Conservation (phyloP, 1,139 yeast species). For the Candida mesenterica region DNA sequence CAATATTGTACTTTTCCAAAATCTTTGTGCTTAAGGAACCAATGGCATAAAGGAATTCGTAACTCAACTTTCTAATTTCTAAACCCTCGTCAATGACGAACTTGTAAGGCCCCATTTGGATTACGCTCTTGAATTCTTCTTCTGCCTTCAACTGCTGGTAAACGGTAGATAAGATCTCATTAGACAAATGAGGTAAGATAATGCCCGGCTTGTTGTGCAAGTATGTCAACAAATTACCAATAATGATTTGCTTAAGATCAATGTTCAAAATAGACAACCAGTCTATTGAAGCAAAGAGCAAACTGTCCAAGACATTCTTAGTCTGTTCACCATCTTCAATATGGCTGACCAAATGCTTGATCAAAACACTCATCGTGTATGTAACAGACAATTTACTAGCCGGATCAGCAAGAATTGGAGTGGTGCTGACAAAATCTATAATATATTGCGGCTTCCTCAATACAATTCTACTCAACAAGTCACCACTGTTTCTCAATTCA, state of each 20-base stretch:
- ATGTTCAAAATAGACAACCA: slow-evolving; percentile 27
- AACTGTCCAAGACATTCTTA: slow-evolving; percentile 15
- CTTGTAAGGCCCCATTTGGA: slow-evolving; percentile 87
- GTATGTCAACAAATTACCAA: slow-evolving; percentile 60
- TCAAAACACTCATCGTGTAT: slow-evolving; percentile 33
- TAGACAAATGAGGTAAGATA: slow-evolving; percentile 13
- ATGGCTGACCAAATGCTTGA: slow-evolving; percentile 30
- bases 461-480: slow-evolving; percentile 13
- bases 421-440: slow-evolving; percentile 16
- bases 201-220: slow-evolving; percentile 42
- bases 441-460: slow-evolving; percentile 13
- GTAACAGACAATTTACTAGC: slow-evolving; percentile 19
- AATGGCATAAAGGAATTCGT: slow-evolving; percentile 66
- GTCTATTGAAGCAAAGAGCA: slow-evolving; percentile 10
- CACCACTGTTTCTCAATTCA: slow-evolving; percentile 17
- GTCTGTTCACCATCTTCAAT: slow-evolving; percentile 13
- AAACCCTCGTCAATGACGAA: slow-evolving; percentile 79
- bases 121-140: slow-evolving; percentile 57
- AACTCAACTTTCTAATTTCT: slow-evolving; percentile 69
- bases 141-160: slow-evolving; percentile 57
- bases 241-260: slow-evolving; percentile 54
- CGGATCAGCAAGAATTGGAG: slow-evolving; percentile 10
- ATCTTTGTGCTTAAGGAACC: slow-evolving; percentile 27
- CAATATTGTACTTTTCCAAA: slow-evolving; percentile 16
- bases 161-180: slow-evolving; percentile 42